phyloP scores from a whole-genome alignment of 306 rosid species.

The Prunus salicina region DNA sequence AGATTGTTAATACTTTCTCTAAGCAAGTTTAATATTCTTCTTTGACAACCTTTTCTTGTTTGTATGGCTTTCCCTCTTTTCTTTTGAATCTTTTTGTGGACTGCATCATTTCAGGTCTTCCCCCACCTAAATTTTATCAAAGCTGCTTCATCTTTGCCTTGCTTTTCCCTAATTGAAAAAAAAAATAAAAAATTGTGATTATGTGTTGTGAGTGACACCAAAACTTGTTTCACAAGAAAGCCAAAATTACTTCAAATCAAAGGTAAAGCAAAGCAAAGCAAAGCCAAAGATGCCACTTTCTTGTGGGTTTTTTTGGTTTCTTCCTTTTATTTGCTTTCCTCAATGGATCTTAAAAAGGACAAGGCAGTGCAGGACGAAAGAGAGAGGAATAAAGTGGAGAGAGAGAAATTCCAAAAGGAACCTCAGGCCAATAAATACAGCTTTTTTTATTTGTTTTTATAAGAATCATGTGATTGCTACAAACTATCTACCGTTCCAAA shows the following conservation, averaged over 20 bases:
- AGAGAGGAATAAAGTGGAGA: constrained; percentile 2
- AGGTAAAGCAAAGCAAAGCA: constrained; percentile 37
- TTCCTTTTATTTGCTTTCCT: constrained; percentile 33
- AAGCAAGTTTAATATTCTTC: constrained; percentile 13
- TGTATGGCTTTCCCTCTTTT: constrained; percentile 2
- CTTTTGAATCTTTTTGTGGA: constrained; percentile 1
- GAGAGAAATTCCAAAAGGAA: constrained; percentile 35
- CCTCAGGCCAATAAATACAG: constrained; percentile 37
- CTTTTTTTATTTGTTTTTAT: constrained; percentile 28
- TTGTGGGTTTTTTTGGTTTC: constrained; percentile 34
- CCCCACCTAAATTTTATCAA: constrained; percentile 9
- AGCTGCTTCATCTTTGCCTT: not conserved
- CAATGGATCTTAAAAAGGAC: constrained; percentile 24
- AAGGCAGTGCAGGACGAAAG: constrained; percentile 23
- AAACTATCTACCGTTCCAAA: constrained; percentile 77
- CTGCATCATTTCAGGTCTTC: constrained; percentile 10
- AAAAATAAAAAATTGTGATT: not conserved
- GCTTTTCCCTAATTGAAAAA: not conserved
- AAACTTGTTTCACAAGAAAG: constrained; percentile 51
- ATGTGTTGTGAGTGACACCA: constrained; percentile 18
- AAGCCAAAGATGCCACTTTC: constrained; percentile 34
- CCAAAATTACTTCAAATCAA: constrained; percentile 42
- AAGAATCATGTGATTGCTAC: constrained; percentile 64
- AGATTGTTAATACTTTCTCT: constrained; percentile 7
- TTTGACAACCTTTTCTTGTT: constrained; percentile 2